phyloP scores from a whole-genome alignment of 1,284 basidiomycete genomes.

The Blastosporella zonata region DNA sequence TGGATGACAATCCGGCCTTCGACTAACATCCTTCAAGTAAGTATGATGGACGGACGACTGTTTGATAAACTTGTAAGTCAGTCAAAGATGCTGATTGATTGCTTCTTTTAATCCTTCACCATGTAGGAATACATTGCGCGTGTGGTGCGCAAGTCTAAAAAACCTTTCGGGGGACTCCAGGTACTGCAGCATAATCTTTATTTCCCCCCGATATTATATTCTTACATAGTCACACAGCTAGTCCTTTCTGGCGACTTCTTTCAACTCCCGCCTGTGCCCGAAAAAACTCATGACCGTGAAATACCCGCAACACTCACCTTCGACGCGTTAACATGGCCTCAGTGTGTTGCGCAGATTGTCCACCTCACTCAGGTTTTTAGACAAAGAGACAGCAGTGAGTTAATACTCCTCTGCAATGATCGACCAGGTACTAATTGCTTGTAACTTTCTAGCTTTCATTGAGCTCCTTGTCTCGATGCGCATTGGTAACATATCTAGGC shows the following conservation, averaged over 20 bases:
- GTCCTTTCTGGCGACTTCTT: constrained; percentile 90
- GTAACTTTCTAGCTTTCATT: constrained; percentile 65
- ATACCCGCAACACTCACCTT: constrained; percentile 66
- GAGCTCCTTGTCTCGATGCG: constrained; percentile 89
- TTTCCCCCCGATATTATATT: not conserved
- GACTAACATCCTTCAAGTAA: constrained; percentile 28
- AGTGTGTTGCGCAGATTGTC: constrained; percentile 49
- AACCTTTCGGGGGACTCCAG: constrained; percentile 88
- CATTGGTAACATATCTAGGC: constrained; percentile 55
- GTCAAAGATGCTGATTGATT: not conserved
- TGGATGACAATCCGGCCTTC: not conserved
- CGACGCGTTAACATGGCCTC: constrained; percentile 72
- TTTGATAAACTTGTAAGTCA: constrained; percentile 71
- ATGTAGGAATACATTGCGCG: constrained; percentile 49
- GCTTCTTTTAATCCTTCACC: constrained; percentile 1
- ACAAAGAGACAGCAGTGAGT: constrained; percentile 48
- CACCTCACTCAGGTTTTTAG: constrained; percentile 62
- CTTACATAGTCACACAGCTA: constrained; percentile 43
- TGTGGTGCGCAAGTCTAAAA: constrained; percentile 46
- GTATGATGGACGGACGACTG: constrained; percentile 87
- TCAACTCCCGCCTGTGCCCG: constrained; percentile 84
- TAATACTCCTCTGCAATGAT: not conserved
- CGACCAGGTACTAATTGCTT: constrained; percentile 1
- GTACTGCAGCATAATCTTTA: constrained; percentile 34
- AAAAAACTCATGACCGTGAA: constrained; percentile 32